Evolutionary conservation across 805 yeast genomes (phyloP).

Genomic region (Lipomyces starkeyi): DNA sequence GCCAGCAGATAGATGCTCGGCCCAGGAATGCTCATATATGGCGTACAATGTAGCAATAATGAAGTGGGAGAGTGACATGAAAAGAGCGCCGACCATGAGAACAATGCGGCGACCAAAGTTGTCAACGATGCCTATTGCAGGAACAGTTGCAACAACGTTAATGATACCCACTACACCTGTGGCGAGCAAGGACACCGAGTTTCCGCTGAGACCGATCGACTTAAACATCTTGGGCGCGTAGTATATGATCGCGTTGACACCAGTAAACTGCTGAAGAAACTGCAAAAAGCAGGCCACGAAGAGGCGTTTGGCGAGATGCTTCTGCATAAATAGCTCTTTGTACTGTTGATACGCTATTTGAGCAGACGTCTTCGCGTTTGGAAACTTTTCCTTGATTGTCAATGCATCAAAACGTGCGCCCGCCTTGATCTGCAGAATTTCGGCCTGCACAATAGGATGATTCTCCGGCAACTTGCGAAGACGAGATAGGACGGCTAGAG

Average conservation of each 20-base stretch:
- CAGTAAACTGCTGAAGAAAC: slow-evolving; percentile 46
- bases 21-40: slow-evolving; percentile 46
- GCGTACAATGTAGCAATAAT: slow-evolving; percentile 55
- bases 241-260: slow-evolving; percentile 56
- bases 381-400: slow-evolving; percentile 35
- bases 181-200: slow-evolving; percentile 53
- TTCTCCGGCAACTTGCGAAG: slow-evolving; percentile 38
- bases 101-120: slow-evolving; percentile 68
- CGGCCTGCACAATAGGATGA: slow-evolving; percentile 32
- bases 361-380: slow-evolving; percentile 25
- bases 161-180: slow-evolving; percentile 55
- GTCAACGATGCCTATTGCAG: slow-evolving; percentile 63
- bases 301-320: slow-evolving; percentile 29
- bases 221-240: slow-evolving; percentile 55
- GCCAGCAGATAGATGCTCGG: slow-evolving; percentile 42
- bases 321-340: slow-evolving; percentile 26
- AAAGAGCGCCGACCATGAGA: slow-evolving; percentile 64
- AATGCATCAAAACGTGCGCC: slow-evolving; percentile 39
- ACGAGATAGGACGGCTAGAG: slow-evolving; percentile 36
- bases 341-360: slow-evolving; percentile 25
- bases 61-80: slow-evolving; percentile 57
- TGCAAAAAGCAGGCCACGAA: slow-evolving; percentile 37
- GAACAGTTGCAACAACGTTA: slow-evolving; percentile 57
- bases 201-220: slow-evolving; percentile 56
- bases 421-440: slow-evolving; percentile 42